Evolutionary conservation across 345 rosid species (phyloP).

Genomic region (Lepidium aucheri): DNA sequence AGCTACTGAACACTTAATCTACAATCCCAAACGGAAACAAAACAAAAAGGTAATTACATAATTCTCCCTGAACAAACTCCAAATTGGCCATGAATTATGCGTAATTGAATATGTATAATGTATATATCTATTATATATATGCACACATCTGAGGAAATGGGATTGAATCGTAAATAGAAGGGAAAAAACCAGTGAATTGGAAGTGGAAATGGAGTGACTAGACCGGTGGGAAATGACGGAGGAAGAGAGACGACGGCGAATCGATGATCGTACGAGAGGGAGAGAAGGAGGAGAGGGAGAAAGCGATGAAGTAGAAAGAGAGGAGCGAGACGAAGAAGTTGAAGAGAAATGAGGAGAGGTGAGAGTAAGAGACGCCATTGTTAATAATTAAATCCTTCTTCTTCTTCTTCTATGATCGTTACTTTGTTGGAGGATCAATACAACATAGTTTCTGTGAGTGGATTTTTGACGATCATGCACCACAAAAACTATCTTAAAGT

Average conservation of each 20-base stretch:
- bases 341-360: conserved; percentile 24
- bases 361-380: conserved; percentile 27
- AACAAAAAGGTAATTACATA: not conserved
- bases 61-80: not conserved
- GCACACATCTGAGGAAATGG: not conserved
- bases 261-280: conserved; percentile 17
- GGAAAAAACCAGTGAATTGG: not conserved
- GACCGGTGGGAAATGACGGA: conserved; percentile 10
- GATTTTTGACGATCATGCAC: not conserved
- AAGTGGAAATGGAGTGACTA: not conserved
- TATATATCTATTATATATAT: too few relatives aligned
- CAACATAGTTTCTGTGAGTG: not conserved
- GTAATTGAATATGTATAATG: too few relatives aligned
- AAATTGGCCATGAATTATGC: not conserved
- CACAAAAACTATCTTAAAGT: not conserved
- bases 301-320: conserved; percentile 18
- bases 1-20: conserved; percentile 40
- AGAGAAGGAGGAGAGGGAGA: conserved; percentile 32
- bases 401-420: too few relatives aligned
- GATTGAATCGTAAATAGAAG: not conserved
- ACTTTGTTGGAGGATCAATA: not conserved
- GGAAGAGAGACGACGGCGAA: conserved; percentile 23
- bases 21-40: conserved; percentile 27
- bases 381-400: not conserved
- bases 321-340: conserved; percentile 17